These are phyloP conservation scores for Chloropicon primus DNA, from an alignment of 139 green algal genomes.

Conservation along the genomic window DNA sequence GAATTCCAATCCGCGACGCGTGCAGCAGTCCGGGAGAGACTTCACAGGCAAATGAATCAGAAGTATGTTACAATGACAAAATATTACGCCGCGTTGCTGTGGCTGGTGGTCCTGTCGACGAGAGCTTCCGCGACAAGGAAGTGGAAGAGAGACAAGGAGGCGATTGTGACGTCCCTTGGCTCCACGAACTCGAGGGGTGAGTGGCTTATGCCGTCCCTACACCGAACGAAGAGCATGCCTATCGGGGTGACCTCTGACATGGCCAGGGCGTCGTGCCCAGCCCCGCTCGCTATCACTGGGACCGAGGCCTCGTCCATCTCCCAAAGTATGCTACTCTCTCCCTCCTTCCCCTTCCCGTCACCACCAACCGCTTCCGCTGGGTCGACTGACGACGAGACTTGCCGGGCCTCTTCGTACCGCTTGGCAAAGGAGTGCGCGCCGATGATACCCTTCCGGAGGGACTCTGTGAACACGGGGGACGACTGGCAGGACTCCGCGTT, in stretches of 20 bases:
- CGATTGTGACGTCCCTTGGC: conserved; percentile 40
- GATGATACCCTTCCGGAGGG: not conserved
- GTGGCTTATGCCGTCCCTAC: conserved; percentile 60
- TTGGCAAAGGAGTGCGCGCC: not conserved
- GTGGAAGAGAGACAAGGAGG: not conserved
- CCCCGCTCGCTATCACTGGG: conserved; percentile 58
- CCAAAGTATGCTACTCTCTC: not conserved
- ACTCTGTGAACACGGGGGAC: not conserved
- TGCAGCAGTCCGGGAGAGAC: too few species aligned
- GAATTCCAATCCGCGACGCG: too few species aligned
- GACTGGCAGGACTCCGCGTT: not conserved
- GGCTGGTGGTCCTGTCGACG: too few species aligned
- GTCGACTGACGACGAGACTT: not conserved
- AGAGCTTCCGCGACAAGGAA: not conserved
- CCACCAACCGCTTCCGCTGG: not conserved
- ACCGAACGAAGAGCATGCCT: conserved; percentile 82
- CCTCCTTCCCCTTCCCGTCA: not conserved
- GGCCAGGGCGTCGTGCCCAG: conserved; percentile 79
- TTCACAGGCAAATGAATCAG: too few species aligned
- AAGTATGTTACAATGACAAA: too few species aligned
- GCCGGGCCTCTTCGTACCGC: not conserved
- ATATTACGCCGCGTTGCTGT: too few species aligned
- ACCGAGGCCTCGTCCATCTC: conserved; percentile 6
- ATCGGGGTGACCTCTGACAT: conserved; percentile 52
- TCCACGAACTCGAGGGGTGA: conserved; percentile 57